Conservation (phyloP, 805 yeast species). For the Cyberlindnera mrakii region DNA sequence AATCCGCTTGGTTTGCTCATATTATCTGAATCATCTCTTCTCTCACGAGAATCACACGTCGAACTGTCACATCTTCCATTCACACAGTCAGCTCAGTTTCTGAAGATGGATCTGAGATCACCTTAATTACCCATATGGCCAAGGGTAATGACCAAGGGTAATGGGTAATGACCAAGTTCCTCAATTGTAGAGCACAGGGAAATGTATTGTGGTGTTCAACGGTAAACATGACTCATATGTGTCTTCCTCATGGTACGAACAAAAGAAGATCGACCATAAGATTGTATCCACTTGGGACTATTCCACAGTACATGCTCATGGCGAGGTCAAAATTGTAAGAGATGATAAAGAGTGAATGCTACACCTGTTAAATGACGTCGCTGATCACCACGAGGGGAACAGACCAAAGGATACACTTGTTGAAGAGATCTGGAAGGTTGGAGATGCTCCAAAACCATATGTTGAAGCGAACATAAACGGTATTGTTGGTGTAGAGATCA, state of each 20-base stretch:
- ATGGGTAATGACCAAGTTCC: slow-evolving; percentile 47
- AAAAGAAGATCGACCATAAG: slow-evolving; percentile 49
- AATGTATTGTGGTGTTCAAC: slow-evolving; percentile 46
- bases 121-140: slow-evolving; percentile 52
- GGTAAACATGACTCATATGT: slow-evolving; percentile 43
- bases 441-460: slow-evolving; percentile 50
- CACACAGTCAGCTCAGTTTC: slow-evolving; percentile 27
- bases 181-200: slow-evolving; percentile 27
- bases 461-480: slow-evolving; percentile 37
- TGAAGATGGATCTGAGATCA: slow-evolving; percentile 28
- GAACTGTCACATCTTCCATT: slow-evolving; percentile 57
- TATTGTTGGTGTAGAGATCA: slow-evolving; percentile 52
- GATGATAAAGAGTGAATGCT: slow-evolving; percentile 43
- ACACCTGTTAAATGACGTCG: slow-evolving; percentile 36
- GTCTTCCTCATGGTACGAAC: slow-evolving; percentile 53
- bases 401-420: slow-evolving; percentile 24
- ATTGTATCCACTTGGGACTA: slow-evolving; percentile 71
- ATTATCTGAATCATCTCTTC: slow-evolving; percentile 22
- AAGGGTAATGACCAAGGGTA: slow-evolving; percentile 47
- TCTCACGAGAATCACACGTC: slow-evolving; percentile 27
- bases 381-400: slow-evolving; percentile 40
- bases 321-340: slow-evolving; percentile 37
- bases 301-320: slow-evolving; percentile 50
- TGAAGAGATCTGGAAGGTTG: slow-evolving; percentile 43
- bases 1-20: slow-evolving; percentile 50